Evolutionary conservation across 345 rosid species (phyloP).

Genomic region (Arabis alpina): DNA sequence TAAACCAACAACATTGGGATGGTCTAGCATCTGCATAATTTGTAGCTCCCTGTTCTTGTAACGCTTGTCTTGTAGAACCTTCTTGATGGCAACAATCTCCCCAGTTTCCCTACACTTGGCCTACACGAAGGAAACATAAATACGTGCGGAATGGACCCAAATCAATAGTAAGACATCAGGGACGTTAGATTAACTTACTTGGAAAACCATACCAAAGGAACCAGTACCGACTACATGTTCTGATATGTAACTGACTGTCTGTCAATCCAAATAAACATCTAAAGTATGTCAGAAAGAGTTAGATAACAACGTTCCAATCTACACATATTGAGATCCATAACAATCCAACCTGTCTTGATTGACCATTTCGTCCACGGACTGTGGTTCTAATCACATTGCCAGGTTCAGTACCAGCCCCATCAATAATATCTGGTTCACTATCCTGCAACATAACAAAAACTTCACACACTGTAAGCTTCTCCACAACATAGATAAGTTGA

Average conservation of each 20-base stretch:
- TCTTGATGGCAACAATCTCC: conserved; percentile 90
- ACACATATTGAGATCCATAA: conserved; percentile 45
- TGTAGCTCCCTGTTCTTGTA: conserved; percentile 93
- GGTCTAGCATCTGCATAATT: conserved; percentile 96
- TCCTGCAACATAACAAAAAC: conserved; percentile 59
- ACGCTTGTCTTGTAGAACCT: conserved; percentile 95
- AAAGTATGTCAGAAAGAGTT: conserved; percentile 30
- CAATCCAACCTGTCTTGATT: conserved; percentile 83
- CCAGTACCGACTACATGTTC: conserved; percentile 97
- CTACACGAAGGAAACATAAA: conserved; percentile 54
- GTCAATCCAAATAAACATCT: conserved; percentile 43
- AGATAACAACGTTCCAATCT: background rate
- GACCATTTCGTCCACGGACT: conserved; percentile 88
- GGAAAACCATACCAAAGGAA: conserved; percentile 89
- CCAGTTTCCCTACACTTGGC: conserved; percentile 98
- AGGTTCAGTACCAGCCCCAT: conserved; percentile 91
- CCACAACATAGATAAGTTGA: conserved; percentile 4
- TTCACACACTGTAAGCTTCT: conserved; percentile 13
- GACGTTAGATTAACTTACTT: conserved; percentile 53
- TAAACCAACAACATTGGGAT: conserved; percentile 88
- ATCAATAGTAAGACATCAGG: conserved; percentile 19
- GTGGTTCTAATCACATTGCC: conserved; percentile 93
- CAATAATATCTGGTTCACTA: conserved; percentile 86
- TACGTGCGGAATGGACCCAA: background rate
- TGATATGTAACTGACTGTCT: conserved; percentile 85